These are phyloP conservation scores for Sesbania bispinosa DNA, from an alignment of 306 rosid genomes.

Conservation along the genomic window DNA sequence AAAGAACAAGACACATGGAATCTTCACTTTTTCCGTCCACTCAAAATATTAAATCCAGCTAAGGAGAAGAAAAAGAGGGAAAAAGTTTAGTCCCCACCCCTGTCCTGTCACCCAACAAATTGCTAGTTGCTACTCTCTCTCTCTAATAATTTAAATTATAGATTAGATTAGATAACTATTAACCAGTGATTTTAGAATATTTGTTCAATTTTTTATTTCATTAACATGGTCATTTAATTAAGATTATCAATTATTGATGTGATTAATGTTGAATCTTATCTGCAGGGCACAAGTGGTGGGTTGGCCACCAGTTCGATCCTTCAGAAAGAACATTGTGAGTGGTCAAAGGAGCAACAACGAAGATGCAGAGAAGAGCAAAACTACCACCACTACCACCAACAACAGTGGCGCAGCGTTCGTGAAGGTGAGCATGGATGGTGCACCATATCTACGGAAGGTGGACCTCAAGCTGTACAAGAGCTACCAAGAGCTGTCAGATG, in stretches of 20 bases:
- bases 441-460: conserved; percentile 84
- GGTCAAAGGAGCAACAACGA: conserved; percentile 38
- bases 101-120: not conserved
- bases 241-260: not conserved
- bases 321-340: conserved; percentile 58
- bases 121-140: not conserved
- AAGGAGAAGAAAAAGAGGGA: not conserved
- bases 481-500: conserved; percentile 71
- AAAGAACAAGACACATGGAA: conserved; percentile 71
- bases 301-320: conserved; percentile 92
- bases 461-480: conserved; percentile 73
- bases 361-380: not conserved
- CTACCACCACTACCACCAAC: not conserved
- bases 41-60: conserved; percentile 20
- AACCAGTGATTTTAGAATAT: too few relatives aligned
- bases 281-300: conserved; percentile 88
- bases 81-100: conserved; percentile 5
- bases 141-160: conserved; percentile 6
- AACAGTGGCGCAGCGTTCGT: conserved; percentile 44
- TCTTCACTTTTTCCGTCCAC: conserved; percentile 46
- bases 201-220: too few relatives aligned
- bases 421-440: conserved; percentile 93
- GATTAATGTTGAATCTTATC: conserved; percentile 11
- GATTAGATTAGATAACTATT: too few relatives aligned
- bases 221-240: too few relatives aligned